These are phyloP conservation scores for Kondoa malvinella DNA, from an alignment of 768 basidiomycete species.

Conservation along the genomic window DNA sequence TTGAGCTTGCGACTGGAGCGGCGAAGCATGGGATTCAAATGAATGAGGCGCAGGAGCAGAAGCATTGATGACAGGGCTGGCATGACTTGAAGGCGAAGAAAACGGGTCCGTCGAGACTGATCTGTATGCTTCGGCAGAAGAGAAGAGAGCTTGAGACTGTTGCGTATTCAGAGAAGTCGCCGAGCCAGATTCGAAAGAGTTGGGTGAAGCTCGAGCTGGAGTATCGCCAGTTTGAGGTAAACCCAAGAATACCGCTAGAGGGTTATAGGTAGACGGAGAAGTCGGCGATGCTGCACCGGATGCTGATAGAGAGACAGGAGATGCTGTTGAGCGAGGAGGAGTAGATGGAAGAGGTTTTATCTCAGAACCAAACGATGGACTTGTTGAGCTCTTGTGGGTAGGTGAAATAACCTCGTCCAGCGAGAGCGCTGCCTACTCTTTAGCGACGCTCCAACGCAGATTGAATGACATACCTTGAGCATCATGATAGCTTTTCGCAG, in stretches of 20 bases:
- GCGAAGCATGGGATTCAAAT: background rate
- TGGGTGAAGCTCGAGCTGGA: background rate
- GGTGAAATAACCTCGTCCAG: background rate
- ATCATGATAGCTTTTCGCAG: background rate
- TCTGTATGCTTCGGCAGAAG: background rate
- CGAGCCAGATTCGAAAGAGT: too few species aligned
- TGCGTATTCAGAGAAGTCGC: background rate
- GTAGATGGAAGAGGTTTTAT: background rate
- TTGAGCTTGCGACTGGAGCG: background rate
- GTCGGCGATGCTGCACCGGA: background rate
- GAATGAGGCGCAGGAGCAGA: too few species aligned
- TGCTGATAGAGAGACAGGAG: background rate
- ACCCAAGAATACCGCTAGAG: constrained; percentile 1
- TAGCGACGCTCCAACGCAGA: too few species aligned
- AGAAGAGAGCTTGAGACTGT: background rate
- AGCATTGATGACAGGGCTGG: too few species aligned
- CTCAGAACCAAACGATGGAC: background rate
- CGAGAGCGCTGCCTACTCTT: background rate
- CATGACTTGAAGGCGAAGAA: background rate
- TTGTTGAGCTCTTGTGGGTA: background rate
- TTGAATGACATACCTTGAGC: background rate
- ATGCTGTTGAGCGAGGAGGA: background rate
- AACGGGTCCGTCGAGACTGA: background rate
- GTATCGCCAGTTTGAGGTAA: background rate
- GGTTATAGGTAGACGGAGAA: background rate